Evolutionary conservation across 164 flowering plant species (phyloP), one percentile per base, ranked within the genome.

Genomic region (Vitis rupestris): DNA sequence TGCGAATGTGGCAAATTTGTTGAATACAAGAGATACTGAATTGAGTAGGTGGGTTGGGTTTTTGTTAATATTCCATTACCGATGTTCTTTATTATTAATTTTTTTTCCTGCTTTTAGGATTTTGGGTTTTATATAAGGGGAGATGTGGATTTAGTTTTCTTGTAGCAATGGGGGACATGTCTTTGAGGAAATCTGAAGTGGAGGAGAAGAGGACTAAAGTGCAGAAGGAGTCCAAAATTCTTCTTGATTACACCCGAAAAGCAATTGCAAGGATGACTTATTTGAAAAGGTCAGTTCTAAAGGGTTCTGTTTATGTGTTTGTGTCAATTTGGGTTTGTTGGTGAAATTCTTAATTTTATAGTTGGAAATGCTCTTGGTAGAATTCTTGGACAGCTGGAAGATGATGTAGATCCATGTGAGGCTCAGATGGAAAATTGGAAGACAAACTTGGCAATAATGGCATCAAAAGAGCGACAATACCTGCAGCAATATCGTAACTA

Each of bases 21-120:
- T 96, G 79, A 90, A 93, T 74, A 84, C 89, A 67, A 87, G 97
- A 72, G 99, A 96, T 70, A 96, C 99, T 8, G 99, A 96, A 76
- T 74, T 93, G 50, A 93, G 97, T 74, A 95, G 99, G 99, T 87
- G 70, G 64, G 87, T 74, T 37, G 23, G 13, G 5, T 77, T 61
- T 10, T 59, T 9, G 27, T 23, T 23, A 23, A 23, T 23, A 23
- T 23, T 23, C 2, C 27, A 23, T 23, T 23, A 2, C 27, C 2
- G 27, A 23, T 23, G 27, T 23, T 23, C 27, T 23, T 23, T 23
- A 23, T 23, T 23, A 1, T 48, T 23, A 19, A 1, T 47, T n/a
- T 29, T 44, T 11, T 47, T 65, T 4, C 14, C 16, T 14, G 44
- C 44, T 69, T 61, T 53, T 19, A 12, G 31, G 6, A 47, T 54